Evolutionary conservation across 140 eudicot species (phyloP).

Genomic region (Erigeron philadelphicus): DNA sequence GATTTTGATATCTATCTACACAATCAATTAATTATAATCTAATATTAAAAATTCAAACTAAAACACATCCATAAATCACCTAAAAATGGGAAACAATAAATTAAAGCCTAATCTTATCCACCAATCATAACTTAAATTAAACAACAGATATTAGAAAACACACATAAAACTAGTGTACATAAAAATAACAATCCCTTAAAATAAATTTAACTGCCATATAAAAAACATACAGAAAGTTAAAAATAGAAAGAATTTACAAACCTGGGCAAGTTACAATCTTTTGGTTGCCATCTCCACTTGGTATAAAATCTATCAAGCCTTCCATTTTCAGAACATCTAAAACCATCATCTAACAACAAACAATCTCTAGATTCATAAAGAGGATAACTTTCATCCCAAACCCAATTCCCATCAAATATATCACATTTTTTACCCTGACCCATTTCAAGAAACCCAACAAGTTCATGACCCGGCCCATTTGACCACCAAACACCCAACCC

Average conservation of each 20-base stretch:
- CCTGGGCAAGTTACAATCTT: slow-evolving; percentile 82
- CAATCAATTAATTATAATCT: background rate
- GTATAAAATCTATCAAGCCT: slow-evolving; percentile 63
- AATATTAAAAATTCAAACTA: slow-evolving; percentile 1
- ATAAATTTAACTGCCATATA: too few relatives aligned
- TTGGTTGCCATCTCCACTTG: slow-evolving; percentile 98
- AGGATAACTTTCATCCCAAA: slow-evolving; percentile 89
- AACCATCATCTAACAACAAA: slow-evolving; percentile 71
- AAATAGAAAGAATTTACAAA: slow-evolving; percentile 15
- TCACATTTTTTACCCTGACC: slow-evolving; percentile 53
- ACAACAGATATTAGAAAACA: background rate
- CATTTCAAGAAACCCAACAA: slow-evolving; percentile 50
- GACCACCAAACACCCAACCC: slow-evolving; percentile 43
- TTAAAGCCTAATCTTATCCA: background rate
- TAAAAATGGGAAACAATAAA: slow-evolving; percentile 11
- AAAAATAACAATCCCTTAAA: too few relatives aligned
- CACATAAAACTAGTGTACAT: too few relatives aligned
- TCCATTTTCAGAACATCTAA: slow-evolving; percentile 75
- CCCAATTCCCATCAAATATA: slow-evolving; percentile 75
- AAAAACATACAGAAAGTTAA: background rate
- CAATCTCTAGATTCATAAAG: slow-evolving; percentile 75
- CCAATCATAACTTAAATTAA: background rate
- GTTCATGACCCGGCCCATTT: slow-evolving; percentile 11
- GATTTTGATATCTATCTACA: background rate
- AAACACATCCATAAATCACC: slow-evolving; percentile 4